Evolutionary conservation across 228 moss, liverwort and hornwort species (phyloP).

Genomic region (Sphagnum fallax): DNA sequence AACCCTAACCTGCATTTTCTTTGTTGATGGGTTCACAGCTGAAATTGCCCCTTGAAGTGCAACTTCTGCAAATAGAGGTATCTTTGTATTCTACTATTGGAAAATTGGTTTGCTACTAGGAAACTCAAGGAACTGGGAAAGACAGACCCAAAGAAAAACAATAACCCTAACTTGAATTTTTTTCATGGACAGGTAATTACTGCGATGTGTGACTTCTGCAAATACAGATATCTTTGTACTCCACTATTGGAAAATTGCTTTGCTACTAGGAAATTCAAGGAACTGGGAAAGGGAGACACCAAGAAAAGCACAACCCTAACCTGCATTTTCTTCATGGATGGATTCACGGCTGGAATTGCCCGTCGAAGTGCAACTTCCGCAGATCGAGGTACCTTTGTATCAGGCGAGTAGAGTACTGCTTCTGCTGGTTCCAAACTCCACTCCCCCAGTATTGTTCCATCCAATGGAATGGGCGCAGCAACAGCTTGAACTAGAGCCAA

Average conservation of each 20-base stretch:
- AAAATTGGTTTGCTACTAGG: no score
- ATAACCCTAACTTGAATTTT: no score
- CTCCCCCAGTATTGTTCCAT: slow-evolving; percentile 11
- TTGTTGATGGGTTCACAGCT: slow-evolving; percentile 71
- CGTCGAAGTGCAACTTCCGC: slow-evolving; percentile 93
- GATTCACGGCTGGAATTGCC: slow-evolving; percentile 90
- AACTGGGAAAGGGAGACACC: no score
- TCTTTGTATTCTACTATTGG: slow-evolving; percentile 48
- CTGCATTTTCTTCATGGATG: slow-evolving; percentile 71
- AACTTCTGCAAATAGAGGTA: slow-evolving; percentile 93
- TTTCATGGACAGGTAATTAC: no score
- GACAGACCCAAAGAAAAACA: no score
- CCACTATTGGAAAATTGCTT: no score
- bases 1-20: slow-evolving; percentile 52
- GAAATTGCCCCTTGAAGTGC: slow-evolving; percentile 93
- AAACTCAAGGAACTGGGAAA: no score
- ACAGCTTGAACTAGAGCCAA: slow-evolving; percentile 48
- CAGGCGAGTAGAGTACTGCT: slow-evolving; percentile 90
- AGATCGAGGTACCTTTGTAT: slow-evolving; percentile 96
- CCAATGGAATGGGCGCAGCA: slow-evolving; percentile 47
- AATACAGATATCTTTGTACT: slow-evolving; percentile 11
- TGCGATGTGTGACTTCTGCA: no score
- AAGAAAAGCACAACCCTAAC: slow-evolving; percentile 4
- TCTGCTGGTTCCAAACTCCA: slow-evolving; percentile 57
- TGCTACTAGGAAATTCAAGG: no score